Conservation (phyloP, 441 rosid species). For the Viola pubescens region DNA sequence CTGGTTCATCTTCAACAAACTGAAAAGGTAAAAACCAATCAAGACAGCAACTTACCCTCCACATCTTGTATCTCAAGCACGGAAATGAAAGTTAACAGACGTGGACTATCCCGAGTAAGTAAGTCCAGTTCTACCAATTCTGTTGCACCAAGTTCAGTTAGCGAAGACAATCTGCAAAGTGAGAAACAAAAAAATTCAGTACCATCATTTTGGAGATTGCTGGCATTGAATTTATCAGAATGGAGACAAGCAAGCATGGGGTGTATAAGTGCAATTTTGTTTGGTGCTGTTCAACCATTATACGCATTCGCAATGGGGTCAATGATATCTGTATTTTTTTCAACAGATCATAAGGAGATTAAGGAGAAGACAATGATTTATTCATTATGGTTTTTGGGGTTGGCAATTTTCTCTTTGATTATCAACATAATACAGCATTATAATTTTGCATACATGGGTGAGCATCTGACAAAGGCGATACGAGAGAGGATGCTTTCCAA, state of each 20-base stretch:
- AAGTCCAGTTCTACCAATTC: neutral
- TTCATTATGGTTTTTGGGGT: constrained; percentile 15
- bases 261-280: neutral
- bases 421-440: constrained; percentile 24
- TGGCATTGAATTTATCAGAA: constrained; percentile 16
- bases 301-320: neutral
- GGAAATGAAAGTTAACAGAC: neutral
- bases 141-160: neutral
- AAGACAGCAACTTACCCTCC: neutral
- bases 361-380: constrained; percentile 13
- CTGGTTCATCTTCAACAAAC: constrained; percentile 22
- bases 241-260: constrained; percentile 16
- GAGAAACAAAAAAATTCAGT: constrained; percentile 6
- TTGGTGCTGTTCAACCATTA: constrained; percentile 1
- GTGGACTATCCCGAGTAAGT: neutral
- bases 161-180: neutral
- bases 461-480: constrained; percentile 16
- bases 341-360: constrained; percentile 9
- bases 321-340: constrained; percentile 7
- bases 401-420: constrained; percentile 14
- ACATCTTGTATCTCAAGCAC: neutral
- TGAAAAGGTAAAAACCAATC: constrained; percentile 2
- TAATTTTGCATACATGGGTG: constrained; percentile 23
- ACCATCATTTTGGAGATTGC: constrained; percentile 14
- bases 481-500: constrained; percentile 19